Conservation (phyloP, 2,329 filamentous ascomycete species). For the Neonectria sp. region DNA sequence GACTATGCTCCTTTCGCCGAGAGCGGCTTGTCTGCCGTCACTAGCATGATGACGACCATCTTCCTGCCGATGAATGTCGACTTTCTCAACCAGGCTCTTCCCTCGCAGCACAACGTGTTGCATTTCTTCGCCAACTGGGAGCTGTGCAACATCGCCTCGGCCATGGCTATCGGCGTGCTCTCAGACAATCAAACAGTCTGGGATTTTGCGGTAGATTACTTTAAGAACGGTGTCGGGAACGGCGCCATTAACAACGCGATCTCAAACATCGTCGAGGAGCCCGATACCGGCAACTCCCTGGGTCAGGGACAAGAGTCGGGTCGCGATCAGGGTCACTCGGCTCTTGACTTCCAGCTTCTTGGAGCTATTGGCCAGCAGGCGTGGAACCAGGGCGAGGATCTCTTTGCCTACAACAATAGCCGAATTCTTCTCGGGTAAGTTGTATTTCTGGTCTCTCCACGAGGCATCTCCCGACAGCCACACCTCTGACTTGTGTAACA, state of each 20-base stretch:
- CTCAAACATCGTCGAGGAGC: constrained; percentile 25
- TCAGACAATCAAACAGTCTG: constrained; percentile 21
- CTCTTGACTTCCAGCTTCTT: constrained; percentile 24
- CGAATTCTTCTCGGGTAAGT: constrained; percentile 39
- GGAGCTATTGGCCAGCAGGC: constrained; percentile 31
- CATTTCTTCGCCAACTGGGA: constrained; percentile 36
- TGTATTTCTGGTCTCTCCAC: too few relatives aligned
- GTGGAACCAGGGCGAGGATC: constrained; percentile 33
- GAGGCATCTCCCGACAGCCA: background rate
- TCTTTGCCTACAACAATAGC: constrained; percentile 36
- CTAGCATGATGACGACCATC: constrained; percentile 11
- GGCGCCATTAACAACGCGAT: constrained; percentile 27
- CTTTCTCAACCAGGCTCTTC: constrained; percentile 26
- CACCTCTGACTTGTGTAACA: background rate
- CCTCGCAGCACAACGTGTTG: constrained; percentile 26
- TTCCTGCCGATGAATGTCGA: constrained; percentile 26
- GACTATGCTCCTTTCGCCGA: constrained; percentile 40
- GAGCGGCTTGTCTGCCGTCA: constrained; percentile 46
- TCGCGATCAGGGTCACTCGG: constrained; percentile 33
- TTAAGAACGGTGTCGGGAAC: constrained; percentile 29
- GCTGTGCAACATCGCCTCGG: constrained; percentile 33
- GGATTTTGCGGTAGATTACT: constrained; percentile 29
- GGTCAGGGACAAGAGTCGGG: constrained; percentile 37
- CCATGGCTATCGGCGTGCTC: constrained; percentile 31
- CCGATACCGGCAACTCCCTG: constrained; percentile 15